phyloP scores from a whole-genome alignment of 768 basidiomycete genomes.

The Sarcodon aspratus region DNA sequence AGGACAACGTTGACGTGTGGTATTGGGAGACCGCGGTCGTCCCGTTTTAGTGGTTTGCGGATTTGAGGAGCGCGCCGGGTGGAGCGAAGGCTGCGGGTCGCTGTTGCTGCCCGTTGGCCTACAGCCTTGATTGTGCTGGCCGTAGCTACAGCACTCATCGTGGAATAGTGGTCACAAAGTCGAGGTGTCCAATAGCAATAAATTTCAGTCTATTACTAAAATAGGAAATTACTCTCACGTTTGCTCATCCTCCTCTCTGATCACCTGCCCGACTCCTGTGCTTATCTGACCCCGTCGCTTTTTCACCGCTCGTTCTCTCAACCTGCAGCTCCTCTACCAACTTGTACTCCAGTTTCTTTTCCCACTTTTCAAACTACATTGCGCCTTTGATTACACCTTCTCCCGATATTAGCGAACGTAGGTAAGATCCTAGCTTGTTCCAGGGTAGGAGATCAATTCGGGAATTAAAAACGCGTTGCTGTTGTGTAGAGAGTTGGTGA shows the following conservation, averaged over 20 bases:
- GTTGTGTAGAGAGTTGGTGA: conserved; percentile 44
- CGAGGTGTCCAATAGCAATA: too few relatives aligned
- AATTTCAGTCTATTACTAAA: too few relatives aligned
- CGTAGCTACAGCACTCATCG: background rate
- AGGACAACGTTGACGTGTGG: conserved; percentile 57
- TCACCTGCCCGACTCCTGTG: too few relatives aligned
- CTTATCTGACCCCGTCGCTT: too few relatives aligned
- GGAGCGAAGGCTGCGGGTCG: conserved; percentile 10
- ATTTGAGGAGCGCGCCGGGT: conserved; percentile 9
- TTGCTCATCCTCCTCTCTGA: too few relatives aligned
- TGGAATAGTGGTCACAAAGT: too few relatives aligned
- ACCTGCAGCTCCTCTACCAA: conserved; percentile 61
- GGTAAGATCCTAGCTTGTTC: conserved; percentile 86
- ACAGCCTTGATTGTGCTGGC: background rate
- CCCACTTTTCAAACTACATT: conserved; percentile 92
- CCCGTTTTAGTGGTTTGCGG: conserved; percentile 25
- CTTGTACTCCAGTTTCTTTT: conserved; percentile 67
- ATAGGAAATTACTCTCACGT: too few relatives aligned
- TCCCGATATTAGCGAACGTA: conserved; percentile 63
- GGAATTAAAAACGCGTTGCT: conserved; percentile 30
- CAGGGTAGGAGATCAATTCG: conserved; percentile 66
- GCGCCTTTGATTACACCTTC: conserved; percentile 82
- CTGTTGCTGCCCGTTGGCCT: conserved; percentile 2
- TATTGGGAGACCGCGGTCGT: conserved; percentile 54
- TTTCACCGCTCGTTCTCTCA: too few relatives aligned